Base-by-base conservation (phyloP, 139 green algal genomes). In the Chlamydomonas sp. region DNA sequence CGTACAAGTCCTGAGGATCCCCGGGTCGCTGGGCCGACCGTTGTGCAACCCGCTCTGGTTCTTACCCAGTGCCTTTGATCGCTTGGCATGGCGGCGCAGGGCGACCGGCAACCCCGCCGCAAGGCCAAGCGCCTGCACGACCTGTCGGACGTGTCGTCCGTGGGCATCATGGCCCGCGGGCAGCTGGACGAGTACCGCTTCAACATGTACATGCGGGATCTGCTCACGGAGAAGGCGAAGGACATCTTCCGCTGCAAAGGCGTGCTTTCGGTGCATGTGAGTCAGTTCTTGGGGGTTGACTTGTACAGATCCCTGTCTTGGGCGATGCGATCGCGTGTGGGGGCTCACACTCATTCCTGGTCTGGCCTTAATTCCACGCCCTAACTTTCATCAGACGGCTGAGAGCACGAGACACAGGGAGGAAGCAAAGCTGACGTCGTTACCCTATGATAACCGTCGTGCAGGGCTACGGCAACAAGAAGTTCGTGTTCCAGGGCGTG, bases 221-320 rank as follows among this genome's bases (percentile, higher is more conserved):
- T 98, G 79, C 90, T 98, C 9, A 74, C 89, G 7, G 94, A 97
- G 83, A 97, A 96, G 91, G 92, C 92, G 58, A 94, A 93, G 87
- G 96, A 98, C 93, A 98, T 98, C 87, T 96, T 97, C 89, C 90
- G 96, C 49, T 96, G 92, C 91, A 98, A 98, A 90, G 96, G 96
- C 63, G 91, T 97, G 77, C 93, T 98, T 3, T 93, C 85, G 78
- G 93, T 97, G 69, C 94, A 97, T 77, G 93, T 95, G 87, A 90
- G 92, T 85, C 2, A 0, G 60, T 0, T 1, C 63, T 4, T 3
- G 6, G 64, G 14, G 2, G 79, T 59, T 76, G 7, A 66, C 18
- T 12, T 6, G 14, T 83, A 61, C 17, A 49, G 60, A 8, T 5
- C 63, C 5, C 31, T 49, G 31, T 49, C 31, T 49, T 49, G 31